Evolutionary conservation across 2,329 filamentous ascomycete species (phyloP).

Genomic region (Arthrinium phaeospermum): DNA sequence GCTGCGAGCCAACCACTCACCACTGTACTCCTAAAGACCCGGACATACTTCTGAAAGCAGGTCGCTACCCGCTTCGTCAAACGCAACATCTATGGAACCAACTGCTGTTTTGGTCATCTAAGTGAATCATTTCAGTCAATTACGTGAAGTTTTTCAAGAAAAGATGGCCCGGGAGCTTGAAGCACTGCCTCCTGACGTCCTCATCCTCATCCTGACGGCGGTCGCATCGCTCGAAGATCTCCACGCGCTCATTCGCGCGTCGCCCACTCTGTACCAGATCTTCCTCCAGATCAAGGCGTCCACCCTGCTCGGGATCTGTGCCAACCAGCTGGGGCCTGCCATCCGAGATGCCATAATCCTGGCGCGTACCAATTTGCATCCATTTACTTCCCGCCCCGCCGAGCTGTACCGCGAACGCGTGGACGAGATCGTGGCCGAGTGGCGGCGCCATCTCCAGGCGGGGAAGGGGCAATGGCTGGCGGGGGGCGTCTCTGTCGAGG

Average conservation of each 20-base stretch:
- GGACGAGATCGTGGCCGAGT: not conserved
- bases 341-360: not conserved
- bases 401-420: not conserved
- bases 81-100: too few species aligned
- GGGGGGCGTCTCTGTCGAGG: not conserved
- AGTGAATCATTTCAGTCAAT: too few species aligned
- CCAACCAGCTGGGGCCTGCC: not conserved
- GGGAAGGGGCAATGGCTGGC: not conserved
- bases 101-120: too few species aligned
- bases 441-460: not conserved
- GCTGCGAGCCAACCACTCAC: too few species aligned
- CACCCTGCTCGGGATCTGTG: not conserved
- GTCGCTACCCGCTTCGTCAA: too few species aligned
- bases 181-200: not conserved
- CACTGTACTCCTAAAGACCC: not conserved
- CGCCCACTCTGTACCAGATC: not conserved
- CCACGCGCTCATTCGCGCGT: not conserved
- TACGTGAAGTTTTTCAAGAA: not conserved
- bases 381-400: not conserved
- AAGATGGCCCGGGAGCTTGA: not conserved
- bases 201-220: not conserved
- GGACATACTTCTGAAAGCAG: not conserved
- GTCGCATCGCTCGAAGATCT: slow-evolving; percentile 4
- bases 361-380: not conserved
- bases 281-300: not conserved